These are phyloP conservation scores for Epichloe festucae DNA, from an alignment of 2,329 filamentous ascomycete species.

Conservation along the genomic window DNA sequence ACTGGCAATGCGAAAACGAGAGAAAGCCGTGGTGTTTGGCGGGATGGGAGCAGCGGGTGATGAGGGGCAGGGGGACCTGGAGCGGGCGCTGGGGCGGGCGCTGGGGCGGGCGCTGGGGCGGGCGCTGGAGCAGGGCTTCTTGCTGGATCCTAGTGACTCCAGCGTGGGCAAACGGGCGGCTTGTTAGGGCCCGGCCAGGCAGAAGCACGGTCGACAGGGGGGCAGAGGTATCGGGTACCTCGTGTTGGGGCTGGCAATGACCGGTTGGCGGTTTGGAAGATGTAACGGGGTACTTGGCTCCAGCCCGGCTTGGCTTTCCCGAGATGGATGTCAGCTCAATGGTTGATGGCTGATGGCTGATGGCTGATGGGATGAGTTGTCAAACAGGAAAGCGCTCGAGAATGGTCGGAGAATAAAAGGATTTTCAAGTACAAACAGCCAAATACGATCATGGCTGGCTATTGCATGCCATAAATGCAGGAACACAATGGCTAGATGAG, in stretches of 20 bases:
- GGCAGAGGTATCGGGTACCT: background rate
- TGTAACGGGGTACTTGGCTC: background rate
- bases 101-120: background rate
- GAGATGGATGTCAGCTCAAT: background rate
- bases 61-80: background rate
- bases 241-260: background rate
- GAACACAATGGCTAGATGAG: conserved; percentile 11
- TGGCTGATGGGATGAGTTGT: background rate
- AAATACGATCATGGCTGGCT: background rate
- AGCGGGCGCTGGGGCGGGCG: background rate
- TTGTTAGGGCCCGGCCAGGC: conserved; percentile 6
- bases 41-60: conserved; percentile 1
- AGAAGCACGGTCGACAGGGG: conserved; percentile 3
- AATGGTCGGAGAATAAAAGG: background rate
- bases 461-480: conserved; percentile 15
- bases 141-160: background rate
- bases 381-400: background rate
- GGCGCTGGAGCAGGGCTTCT: background rate
- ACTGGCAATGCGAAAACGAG: background rate
- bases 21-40: background rate
- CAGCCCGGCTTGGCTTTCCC: background rate
- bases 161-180: conserved; percentile 1
- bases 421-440: background rate
- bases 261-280: background rate
- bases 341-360: background rate